A percentile compares a stretch with the other conserved stretches of the same genome.
Conservation (phyloP, 2,329 filamentous ascomycete genomes). For the Aspergillus neotritici region DNA sequence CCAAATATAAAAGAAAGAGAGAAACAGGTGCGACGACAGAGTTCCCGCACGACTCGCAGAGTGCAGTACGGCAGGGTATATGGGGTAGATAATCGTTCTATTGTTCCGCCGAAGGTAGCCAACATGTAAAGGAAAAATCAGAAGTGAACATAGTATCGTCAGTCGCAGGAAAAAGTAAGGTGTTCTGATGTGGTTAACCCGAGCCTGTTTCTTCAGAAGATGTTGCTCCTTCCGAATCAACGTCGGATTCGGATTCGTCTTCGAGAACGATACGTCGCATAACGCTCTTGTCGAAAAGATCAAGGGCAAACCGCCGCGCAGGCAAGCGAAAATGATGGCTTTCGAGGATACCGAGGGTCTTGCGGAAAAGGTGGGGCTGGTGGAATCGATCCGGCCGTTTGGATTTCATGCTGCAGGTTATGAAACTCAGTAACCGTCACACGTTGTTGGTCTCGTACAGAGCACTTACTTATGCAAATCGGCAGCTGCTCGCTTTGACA, state of each 20-base stretch:
- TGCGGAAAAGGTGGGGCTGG: constrained; percentile 72
- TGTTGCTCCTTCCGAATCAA: constrained; percentile 25
- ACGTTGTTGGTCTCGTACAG: neutral
- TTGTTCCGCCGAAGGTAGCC: neutral
- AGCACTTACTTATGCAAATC: constrained; percentile 61
- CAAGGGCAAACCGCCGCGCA: constrained; percentile 82
- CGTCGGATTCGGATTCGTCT: constrained; percentile 49
- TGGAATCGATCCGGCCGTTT: constrained; percentile 71
- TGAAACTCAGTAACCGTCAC: constrained; percentile 7
- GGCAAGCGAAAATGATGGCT: constrained; percentile 83
- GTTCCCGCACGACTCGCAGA: neutral
- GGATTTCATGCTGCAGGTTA: constrained; percentile 60
- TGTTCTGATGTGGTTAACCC: neutral
- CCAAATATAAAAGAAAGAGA: neutral
- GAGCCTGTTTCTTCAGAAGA: constrained; percentile 23
- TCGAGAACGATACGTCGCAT: constrained; percentile 78
- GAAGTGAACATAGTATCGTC: neutral
- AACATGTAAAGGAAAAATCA: neutral
- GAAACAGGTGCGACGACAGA: neutral
- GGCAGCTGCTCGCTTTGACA: constrained; percentile 78
- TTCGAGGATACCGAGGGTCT: constrained; percentile 78
- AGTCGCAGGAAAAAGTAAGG: neutral
- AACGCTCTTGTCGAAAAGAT: constrained; percentile 88
- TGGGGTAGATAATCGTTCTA: neutral
- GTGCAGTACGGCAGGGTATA: neutral